Percentiles rank a stretch among this genome's conserved stretches.
phyloP scores from a whole-genome alignment of 176 grass and related monocot species.

The Microstegium vimineum region DNA sequence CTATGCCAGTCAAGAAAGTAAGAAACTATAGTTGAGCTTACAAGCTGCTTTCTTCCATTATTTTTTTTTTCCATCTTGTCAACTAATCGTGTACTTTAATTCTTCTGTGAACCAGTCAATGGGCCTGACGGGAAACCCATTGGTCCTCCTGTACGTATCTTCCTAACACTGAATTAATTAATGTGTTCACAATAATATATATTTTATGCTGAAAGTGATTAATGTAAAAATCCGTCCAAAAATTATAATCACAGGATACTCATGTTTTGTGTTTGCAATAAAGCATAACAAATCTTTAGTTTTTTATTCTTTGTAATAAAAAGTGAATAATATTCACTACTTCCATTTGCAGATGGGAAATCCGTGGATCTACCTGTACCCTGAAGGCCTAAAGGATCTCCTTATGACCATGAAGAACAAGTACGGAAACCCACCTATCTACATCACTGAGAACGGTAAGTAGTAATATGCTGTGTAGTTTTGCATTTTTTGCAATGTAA shows the following conservation, averaged over 20 bases:
- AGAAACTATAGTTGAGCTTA: background rate
- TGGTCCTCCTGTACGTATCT: background rate
- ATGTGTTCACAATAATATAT: too few species aligned
- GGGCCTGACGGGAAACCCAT: background rate
- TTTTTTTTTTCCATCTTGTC: too few species aligned
- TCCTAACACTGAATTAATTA: too few species aligned
- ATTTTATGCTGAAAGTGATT: background rate
- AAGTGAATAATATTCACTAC: background rate
- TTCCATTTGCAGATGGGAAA: background rate
- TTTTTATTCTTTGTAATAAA: background rate
- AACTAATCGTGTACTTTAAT: background rate
- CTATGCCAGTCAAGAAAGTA: background rate
- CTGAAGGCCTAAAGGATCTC: slow-evolving; percentile 18
- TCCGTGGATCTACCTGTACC: background rate
- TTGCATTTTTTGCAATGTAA: background rate
- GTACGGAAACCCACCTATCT: slow-evolving; percentile 29
- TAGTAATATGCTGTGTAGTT: background rate
- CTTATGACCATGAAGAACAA: slow-evolving; percentile 21
- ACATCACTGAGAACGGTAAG: slow-evolving; percentile 46
- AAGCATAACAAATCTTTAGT: background rate
- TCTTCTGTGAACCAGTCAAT: background rate
- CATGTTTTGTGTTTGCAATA: background rate
- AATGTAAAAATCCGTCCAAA: background rate
- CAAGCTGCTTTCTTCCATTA: too few species aligned
- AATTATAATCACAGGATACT: background rate